phyloP scores from a whole-genome alignment of 495 filamentous ascomycete species.

The Recurvomyces mirabilis region DNA sequence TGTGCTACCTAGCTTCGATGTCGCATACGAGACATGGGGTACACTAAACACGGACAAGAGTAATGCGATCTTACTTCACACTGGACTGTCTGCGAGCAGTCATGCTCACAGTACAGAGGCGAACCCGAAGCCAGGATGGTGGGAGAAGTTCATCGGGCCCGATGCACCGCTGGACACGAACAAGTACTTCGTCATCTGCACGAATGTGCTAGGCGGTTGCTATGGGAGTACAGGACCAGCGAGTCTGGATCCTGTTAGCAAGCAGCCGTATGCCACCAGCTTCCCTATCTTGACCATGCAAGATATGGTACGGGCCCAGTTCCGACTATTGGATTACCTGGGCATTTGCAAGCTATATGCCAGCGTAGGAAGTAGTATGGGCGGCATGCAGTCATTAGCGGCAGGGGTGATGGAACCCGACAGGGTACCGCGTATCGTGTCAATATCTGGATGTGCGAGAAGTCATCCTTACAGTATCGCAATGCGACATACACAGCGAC shows the following conservation, averaged over 20 bases:
- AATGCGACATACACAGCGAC: constrained; percentile 96
- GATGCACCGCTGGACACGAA: constrained; percentile 77
- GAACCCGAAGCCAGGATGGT: constrained; percentile 91
- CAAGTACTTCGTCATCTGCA: constrained; percentile 89
- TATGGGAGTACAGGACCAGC: constrained; percentile 91
- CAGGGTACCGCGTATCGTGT: constrained; percentile 68
- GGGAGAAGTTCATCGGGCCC: constrained; percentile 97
- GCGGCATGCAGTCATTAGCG: constrained; percentile 92
- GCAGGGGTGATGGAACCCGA: constrained; percentile 80
- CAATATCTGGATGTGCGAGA: constrained; percentile 85
- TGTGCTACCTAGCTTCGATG: constrained; percentile 67
- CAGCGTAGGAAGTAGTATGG: constrained; percentile 94
- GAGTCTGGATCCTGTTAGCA: constrained; percentile 78
- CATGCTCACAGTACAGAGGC: constrained; percentile 80
- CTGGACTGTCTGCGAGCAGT: constrained; percentile 86
- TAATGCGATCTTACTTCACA: constrained; percentile 89
- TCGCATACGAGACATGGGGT: constrained; percentile 95
- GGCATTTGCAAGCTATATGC: constrained; percentile 76
- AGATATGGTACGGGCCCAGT: constrained; percentile 96
- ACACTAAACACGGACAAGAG: constrained; percentile 65
- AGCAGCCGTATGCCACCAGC: constrained; percentile 79
- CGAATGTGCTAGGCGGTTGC: constrained; percentile 92
- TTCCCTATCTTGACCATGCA: constrained; percentile 95
- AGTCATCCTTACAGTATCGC: constrained; percentile 98
- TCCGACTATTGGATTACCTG: constrained; percentile 70